A percentile compares a stretch with the other conserved stretches of the same genome.
phyloP scores from a whole-genome alignment of 2,329 filamentous ascomycete species.

The Ophiostoma tasmaniense region DNA sequence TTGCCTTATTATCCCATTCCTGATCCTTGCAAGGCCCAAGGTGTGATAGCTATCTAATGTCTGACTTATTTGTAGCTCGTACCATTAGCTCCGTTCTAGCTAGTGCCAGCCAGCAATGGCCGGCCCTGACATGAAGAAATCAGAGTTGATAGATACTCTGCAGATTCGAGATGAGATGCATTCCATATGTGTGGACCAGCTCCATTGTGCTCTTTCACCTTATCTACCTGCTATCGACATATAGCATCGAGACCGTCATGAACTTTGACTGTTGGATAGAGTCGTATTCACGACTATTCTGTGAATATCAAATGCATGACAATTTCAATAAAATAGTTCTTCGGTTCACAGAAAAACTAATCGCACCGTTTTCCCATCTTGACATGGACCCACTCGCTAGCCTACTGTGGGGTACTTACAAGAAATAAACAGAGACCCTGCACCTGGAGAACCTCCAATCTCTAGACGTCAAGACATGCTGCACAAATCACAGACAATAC shows the following conservation, averaged over 20 bases:
- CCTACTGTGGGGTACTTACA: not conserved
- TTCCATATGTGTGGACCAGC: not conserved
- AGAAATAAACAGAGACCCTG: not conserved
- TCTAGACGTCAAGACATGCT: not conserved
- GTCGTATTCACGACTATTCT: too few species aligned
- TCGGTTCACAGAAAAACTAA: not conserved
- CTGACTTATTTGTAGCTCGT: not conserved
- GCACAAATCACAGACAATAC: not conserved
- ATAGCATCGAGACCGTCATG: not conserved
- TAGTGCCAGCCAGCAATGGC: too few species aligned
- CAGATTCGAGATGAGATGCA: not conserved
- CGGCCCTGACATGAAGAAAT: too few species aligned
- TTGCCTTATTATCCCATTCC: not conserved
- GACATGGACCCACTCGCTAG: not conserved
- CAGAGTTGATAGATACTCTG: not conserved
- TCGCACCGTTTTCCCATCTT: too few species aligned
- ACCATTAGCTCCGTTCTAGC: not conserved
- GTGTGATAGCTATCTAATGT: not conserved
- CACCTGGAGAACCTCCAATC: not conserved
- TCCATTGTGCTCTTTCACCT: not conserved
- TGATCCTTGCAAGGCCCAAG: not conserved
- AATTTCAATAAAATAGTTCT: not conserved
- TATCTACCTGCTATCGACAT: not conserved
- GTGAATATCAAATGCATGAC: not conserved
- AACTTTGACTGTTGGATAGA: not conserved